Evolutionary conservation across 306 rosid genomes (phyloP), one percentile per base, ranked within the genome.

Genomic region (Cucurbita ficifolia): DNA sequence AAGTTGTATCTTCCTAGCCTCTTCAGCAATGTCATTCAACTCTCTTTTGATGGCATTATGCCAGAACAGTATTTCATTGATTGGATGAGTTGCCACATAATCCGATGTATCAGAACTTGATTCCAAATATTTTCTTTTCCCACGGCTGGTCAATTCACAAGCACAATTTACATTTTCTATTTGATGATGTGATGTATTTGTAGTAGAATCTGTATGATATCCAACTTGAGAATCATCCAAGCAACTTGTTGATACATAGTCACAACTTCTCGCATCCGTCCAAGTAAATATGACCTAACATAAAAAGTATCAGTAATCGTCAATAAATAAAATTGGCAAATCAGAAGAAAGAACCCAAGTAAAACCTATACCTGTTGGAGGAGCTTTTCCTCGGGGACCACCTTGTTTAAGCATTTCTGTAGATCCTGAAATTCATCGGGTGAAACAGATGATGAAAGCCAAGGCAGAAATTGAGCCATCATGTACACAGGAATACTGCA

Each of bases 401-500:
- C 88, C 86, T 81, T 87, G 78, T 75, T 78, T 79, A 95, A 86
- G 82, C 94, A 89, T 76, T 89, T 85, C 78, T 40, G 84, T 61
- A 95, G 84, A 84, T 88, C 92, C 78, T 70, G 84, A 77, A 79
- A 83, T 81, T 95, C 99, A 81, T 95, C 99, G 10, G 89, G 79
- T 73, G 99, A 87, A 75, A 95, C 79, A 49, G 97, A 91, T 68
- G 82, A 84, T 78, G 90, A 86, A 73, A 95, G 91, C 99, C 99
- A 95, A 11, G 97, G 99, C 78, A 95, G 96, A 76, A 95, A 95
- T 74, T 86, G 84, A 9, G 88, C 88, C 93, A 95, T 88, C 95
- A 88, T 89, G 82, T 95, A 85, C 75, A 95, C 97, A 39, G 99
- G 99, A 85, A 95, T 91, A 79, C 97, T 95, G 81, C 99, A 95